These are phyloP conservation scores for Candida piceae DNA, from an alignment of 805 yeast genomes.

Conservation along the genomic window DNA sequence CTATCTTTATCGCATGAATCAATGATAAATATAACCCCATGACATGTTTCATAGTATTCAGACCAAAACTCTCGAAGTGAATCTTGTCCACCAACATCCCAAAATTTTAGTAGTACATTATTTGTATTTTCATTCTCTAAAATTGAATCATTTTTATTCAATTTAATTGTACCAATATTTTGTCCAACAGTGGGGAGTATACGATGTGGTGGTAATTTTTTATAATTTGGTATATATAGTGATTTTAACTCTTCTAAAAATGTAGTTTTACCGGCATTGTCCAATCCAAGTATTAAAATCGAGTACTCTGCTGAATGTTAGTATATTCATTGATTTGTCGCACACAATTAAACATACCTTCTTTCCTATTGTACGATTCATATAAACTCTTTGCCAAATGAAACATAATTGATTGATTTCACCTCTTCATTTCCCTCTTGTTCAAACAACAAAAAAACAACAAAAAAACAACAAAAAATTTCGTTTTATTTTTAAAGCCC, in stretches of 20 bases:
- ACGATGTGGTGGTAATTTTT: conserved; percentile 46
- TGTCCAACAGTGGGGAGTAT: conserved; percentile 95
- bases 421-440: no score
- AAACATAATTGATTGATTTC: conserved; percentile 42
- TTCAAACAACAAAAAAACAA: no score
- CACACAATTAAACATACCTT: no score
- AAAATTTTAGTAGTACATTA: conserved; percentile 76
- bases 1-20: conserved; percentile 35
- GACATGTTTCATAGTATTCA: conserved; percentile 78
- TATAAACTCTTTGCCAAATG: conserved; percentile 63
- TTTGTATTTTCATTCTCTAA: no score
- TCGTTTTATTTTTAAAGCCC: no score
- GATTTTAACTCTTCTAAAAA: conserved; percentile 62
- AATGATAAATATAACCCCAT: conserved; percentile 73
- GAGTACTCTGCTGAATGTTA: conserved; percentile 52
- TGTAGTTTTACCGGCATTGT: conserved; percentile 94
- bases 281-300: conserved; percentile 79
- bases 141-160: conserved; percentile 12
- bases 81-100: conserved; percentile 97
- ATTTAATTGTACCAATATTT: conserved; percentile 53
- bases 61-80: conserved; percentile 83
- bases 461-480: no score
- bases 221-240: conserved; percentile 42
- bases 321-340: no score
- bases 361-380: conserved; percentile 50